Evolutionary conservation across 2,329 filamentous ascomycete genomes (phyloP), one percentile per base, ranked within the genome.

Genomic region (Podosphaera fusca): DNA sequence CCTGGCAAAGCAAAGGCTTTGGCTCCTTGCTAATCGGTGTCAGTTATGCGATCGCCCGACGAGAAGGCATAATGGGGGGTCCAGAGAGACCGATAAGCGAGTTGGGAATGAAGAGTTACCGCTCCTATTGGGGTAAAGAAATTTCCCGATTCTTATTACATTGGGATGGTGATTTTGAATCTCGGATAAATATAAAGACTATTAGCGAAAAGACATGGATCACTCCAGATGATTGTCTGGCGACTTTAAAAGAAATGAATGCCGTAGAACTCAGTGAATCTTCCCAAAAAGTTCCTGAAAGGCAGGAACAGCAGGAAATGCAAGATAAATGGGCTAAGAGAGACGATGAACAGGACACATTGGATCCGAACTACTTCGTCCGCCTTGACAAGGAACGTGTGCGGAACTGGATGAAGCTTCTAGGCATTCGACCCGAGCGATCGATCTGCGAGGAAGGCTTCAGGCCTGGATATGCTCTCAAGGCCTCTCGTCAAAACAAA

Each of bases 61-160:
- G 85, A 57, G 89, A 96, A 66, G 81, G 82, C 5, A 75, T 90
- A 49, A 76, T 95, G 34, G 92, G 92, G 40, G 90, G 92, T 0
- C 92, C 92, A 0, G 92, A 98, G 72, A 92, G 94, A 68, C 92
- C 90, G 8, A 82, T 96, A 50, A 92, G 85, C 29, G 85, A 90
- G 60, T 76, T 94, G 53, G 90, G 90, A 1, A 79, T 80, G 63
- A 84, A 80, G 65, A 87, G 87, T 2, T 96, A 96, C 70, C 76
- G 77, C 63, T 76, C 85, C 4, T 95, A 85, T 70, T 96, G 90
- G 90, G 81, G 83, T 1, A 82, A 84, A 49, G 86, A 92, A 63
- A 81, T 95, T 60, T 82, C 83, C 4, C 75, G 87, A n/a, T 85
- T 77, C 75, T 62, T 83, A 6, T 67, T 82, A 12, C 58, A 57